These are phyloP conservation scores for Mallotus japonicus DNA, from an alignment of 441 rosid species.

Conservation along the genomic window DNA sequence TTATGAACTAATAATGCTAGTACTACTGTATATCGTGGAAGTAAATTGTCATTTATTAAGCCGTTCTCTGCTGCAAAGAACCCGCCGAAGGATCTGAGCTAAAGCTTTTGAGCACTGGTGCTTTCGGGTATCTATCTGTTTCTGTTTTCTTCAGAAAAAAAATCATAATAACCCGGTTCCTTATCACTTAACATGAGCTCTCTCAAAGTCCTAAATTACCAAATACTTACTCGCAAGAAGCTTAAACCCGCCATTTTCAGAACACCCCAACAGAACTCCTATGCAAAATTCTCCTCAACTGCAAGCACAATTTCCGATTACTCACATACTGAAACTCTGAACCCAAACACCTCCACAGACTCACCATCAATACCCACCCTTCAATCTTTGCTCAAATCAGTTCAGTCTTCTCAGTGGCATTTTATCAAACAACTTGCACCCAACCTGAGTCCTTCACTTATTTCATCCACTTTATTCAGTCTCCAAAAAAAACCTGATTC, in stretches of 20 bases:
- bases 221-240: slow-evolving; percentile 9
- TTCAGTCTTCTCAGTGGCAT: slow-evolving; percentile 73
- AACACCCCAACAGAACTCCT: slow-evolving; percentile 13
- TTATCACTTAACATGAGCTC: slow-evolving; percentile 31
- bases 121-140: not conserved
- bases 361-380: slow-evolving; percentile 13
- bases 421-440: slow-evolving; percentile 55
- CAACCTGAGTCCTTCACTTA: slow-evolving; percentile 40
- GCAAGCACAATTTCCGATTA: slow-evolving; percentile 14
- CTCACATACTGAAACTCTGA: slow-evolving; percentile 5
- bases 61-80: not conserved
- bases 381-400: slow-evolving; percentile 19
- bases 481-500: slow-evolving; percentile 58
- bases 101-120: not conserved
- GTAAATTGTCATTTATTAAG: not conserved
- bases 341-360: slow-evolving; percentile 18
- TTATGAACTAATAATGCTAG: too few relatives aligned
- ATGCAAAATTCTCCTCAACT: slow-evolving; percentile 32
- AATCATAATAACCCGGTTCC: not conserved
- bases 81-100: too few relatives aligned
- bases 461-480: slow-evolving; percentile 43
- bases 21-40: too few relatives aligned
- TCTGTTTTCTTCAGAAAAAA: not conserved
- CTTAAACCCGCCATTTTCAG: slow-evolving; percentile 8
- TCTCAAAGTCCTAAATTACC: slow-evolving; percentile 13